Percentiles rank a stretch among this genome's conserved stretches.
Conservation (phyloP, 306 rosid species). For the Ammopiptanthus mongolicus region DNA sequence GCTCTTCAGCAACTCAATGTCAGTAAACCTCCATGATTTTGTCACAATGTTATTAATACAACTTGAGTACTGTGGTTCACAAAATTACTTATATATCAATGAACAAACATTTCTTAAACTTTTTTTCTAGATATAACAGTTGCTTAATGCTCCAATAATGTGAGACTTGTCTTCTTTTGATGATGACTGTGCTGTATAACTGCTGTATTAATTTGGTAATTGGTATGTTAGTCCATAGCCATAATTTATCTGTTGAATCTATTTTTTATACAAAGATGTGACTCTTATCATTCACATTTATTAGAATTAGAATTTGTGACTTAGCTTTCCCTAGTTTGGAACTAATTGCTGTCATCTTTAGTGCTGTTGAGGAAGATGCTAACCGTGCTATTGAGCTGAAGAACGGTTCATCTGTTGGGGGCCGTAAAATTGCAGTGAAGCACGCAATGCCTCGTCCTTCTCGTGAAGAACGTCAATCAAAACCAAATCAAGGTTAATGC, state of each 20-base stretch:
- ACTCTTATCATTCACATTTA: neutral
- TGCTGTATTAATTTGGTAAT: neutral
- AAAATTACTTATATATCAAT: neutral
- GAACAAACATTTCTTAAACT: neutral
- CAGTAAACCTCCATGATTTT: neutral
- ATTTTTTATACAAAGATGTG: neutral
- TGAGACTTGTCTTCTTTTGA: neutral
- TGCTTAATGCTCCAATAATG: neutral
- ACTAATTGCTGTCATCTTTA: constrained; percentile 33
- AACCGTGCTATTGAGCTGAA: constrained; percentile 75
- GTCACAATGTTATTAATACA: neutral
- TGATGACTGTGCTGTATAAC: neutral
- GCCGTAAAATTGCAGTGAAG: constrained; percentile 75
- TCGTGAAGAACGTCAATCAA: constrained; percentile 58
- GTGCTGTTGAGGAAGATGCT: constrained; percentile 86
- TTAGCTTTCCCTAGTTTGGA: neutral
- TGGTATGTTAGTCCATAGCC: neutral
- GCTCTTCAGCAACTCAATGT: neutral
- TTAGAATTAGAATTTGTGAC: neutral
- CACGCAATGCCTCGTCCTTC: constrained; percentile 85
- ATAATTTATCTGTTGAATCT: neutral
- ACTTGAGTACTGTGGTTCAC: neutral
- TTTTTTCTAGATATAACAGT: neutral
- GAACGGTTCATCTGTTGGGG: constrained; percentile 65
- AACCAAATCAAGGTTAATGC: constrained; percentile 62